Evolutionary conservation across 441 rosid species (phyloP), one percentile per base, ranked within the genome.

Genomic region (Syzygium malaccense): DNA sequence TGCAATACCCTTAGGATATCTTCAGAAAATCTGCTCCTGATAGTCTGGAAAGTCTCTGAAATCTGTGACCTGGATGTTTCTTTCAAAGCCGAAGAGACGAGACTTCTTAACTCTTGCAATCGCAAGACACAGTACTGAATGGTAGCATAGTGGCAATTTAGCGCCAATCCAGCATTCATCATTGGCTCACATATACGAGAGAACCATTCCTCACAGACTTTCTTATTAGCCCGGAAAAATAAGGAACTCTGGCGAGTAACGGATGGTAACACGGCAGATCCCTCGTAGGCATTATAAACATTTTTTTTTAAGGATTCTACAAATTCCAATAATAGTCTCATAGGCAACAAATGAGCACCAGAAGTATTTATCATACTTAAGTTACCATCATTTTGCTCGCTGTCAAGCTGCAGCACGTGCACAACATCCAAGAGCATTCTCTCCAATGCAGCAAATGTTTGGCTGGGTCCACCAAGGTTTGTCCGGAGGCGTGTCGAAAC

Each of bases 121-220:
- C 99, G 99, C 93, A 94, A 88, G 75, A 95, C 93, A 92, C 98
- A 96, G 91, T 96, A 97, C 89, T 95, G 96, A 94, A 98, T 91
- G 88, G 98, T 94, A 87, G 98, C 98, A 93, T 96, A 97, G 86
- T 96, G 98, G 92, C 97, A 96, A 90, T 97, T 98, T 86, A 98
- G 93, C 45, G 96, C 97, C 94, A 97, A 91, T 88, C 99, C 99
- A 89, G 97, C 99, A 95, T 96, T 98, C 99, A 98, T 96, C 99
- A 98, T 97, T 54, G 99, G 99, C 91, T 97, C 99, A 87, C 98
- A 96, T 88, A 98, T 97, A 87, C 99, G 99, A 93, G 99, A 98
- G 94, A 98, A 98, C 99, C 99, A 97, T 92, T 97, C 99, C 93
- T 95, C 99, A 85, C 99, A 98, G 62, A 98, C 99, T 93, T 98